Evolutionary conservation across 768 basidiomycete genomes (phyloP).

Genomic region (Termitomyces sp.): DNA sequence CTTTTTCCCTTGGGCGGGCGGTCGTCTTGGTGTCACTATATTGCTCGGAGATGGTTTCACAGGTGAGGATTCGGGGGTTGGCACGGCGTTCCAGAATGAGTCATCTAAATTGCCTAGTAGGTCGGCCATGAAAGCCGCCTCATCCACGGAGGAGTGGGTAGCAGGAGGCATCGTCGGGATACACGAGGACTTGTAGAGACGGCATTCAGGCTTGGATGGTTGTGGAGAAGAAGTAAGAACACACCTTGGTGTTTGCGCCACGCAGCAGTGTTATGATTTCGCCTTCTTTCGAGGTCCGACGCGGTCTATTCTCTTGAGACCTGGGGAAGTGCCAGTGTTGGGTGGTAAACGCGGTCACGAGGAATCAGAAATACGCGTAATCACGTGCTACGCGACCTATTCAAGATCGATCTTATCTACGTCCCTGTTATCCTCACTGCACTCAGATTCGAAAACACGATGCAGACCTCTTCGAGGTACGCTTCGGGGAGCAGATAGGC

Average conservation of each 20-base stretch:
- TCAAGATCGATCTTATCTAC: no score
- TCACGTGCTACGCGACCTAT: no score
- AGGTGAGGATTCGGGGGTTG: slow-evolving; percentile 33
- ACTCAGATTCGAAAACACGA: no score
- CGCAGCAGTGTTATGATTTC: background rate
- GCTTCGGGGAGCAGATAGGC: background rate
- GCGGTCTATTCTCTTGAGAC: background rate
- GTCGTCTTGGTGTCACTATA: slow-evolving; percentile 16
- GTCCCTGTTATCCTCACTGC: no score
- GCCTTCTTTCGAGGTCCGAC: background rate
- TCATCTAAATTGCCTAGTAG: slow-evolving; percentile 41
- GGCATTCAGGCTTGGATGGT: background rate
- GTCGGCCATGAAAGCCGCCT: slow-evolving; percentile 52
- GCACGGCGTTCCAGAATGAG: slow-evolving; percentile 41
- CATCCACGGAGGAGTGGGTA: slow-evolving; percentile 37
- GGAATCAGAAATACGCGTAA: no score
- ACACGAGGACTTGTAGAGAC: background rate
- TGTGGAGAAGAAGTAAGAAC: background rate
- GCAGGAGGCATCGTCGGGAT: slow-evolving; percentile 29
- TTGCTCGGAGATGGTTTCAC: slow-evolving; percentile 8
- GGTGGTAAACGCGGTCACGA: slow-evolving; percentile 4
- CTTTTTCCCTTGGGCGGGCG: slow-evolving; percentile 3
- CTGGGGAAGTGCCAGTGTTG: background rate
- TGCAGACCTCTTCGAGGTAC: background rate
- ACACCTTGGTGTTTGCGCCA: background rate